phyloP scores from a whole-genome alignment of 129 eudicot genomes.

The Chrysanthemum makinoi region DNA sequence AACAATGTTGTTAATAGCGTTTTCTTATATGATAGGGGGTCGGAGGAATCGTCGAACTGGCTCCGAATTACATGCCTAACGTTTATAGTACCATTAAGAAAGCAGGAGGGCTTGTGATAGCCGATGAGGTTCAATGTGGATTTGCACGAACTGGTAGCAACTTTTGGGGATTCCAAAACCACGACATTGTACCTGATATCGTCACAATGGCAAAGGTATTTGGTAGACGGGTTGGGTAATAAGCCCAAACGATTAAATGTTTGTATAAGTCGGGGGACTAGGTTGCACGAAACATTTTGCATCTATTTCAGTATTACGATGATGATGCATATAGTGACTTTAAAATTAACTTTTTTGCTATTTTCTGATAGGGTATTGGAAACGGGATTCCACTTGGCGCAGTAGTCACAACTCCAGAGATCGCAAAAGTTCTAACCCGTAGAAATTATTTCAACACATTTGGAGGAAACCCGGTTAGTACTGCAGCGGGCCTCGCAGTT shows the following conservation, averaged over 20 bases:
- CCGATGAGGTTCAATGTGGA: slow-evolving; percentile 84
- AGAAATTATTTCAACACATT: slow-evolving; percentile 61
- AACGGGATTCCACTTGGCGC: slow-evolving; percentile 82
- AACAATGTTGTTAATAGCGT: too few relatives aligned
- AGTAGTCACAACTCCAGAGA: slow-evolving; percentile 83
- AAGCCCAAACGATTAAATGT: background rate
- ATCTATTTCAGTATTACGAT: too few relatives aligned
- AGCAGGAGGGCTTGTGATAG: slow-evolving; percentile 76
- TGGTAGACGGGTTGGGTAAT: background rate
- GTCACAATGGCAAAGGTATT: slow-evolving; percentile 86
- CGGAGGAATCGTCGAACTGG: slow-evolving; percentile 79
- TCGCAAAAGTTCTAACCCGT: slow-evolving; percentile 55
- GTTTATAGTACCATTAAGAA: slow-evolving; percentile 56
- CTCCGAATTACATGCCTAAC: slow-evolving; percentile 60
- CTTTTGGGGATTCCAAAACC: slow-evolving; percentile 78
- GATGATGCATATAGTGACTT: background rate
- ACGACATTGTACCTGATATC: slow-evolving; percentile 68
- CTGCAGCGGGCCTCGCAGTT: slow-evolving; percentile 55
- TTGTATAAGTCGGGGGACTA: background rate
- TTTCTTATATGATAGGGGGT: slow-evolving; percentile 46
- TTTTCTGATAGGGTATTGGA: slow-evolving; percentile 59
- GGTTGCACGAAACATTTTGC: too few relatives aligned
- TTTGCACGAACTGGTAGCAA: slow-evolving; percentile 76
- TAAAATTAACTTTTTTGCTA: background rate
- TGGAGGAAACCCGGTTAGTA: slow-evolving; percentile 63